Base-by-base conservation (phyloP, 2,329 filamentous ascomycete species). In the Ophiostoma populinum region DNA sequence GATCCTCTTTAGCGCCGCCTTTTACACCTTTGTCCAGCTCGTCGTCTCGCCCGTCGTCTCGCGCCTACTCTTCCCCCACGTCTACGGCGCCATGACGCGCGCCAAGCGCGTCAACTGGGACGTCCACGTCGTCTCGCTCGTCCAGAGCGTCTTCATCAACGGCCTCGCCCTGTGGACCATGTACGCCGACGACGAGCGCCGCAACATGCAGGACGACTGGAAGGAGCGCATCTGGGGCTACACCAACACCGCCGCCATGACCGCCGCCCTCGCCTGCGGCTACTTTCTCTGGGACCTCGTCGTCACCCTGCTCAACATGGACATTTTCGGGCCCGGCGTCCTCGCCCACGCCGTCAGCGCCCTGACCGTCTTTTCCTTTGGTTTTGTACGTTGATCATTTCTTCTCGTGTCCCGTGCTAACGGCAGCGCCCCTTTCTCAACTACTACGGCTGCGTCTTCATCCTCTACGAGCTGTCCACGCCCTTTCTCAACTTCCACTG, bases 401-500 rank as follows among this genome's bases (percentile, higher is more conserved):
- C 8, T 18, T 12, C 16, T 27, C 19, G 5, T 18, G 25, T 13
- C 18, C 34, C 11, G 17, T 17, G 3, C 21, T 32, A 33, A 41
- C 34, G 16, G 7, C 50, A 90, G 81, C 67, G 80, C 40, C 82
- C 82, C 2, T 86, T 87, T 49, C 65, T 86, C 44, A 86, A 87
- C 59, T 86, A 75, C 60, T 92, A 90, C 55, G 78, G 70, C 38
- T 67, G 69, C 38, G 71, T 72, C 40, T 92, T 92, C 55, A 81
- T 92, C 48, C 74, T 90, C 39, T 92, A 85, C 69, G 82, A 92
- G 55, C 68, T 92, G 25, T 86, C 80, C 18, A 80, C 77, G 5
- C 80, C 81, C 7, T 86, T 90, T 55, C 65, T 90, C 39, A 92
- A 92, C 52, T 69, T 87, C 51, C 82, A 92, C 61, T 92, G 82